These are phyloP conservation scores for Pichia sp. DNA, from an alignment of 1,139 yeast species.

Conservation along the genomic window DNA sequence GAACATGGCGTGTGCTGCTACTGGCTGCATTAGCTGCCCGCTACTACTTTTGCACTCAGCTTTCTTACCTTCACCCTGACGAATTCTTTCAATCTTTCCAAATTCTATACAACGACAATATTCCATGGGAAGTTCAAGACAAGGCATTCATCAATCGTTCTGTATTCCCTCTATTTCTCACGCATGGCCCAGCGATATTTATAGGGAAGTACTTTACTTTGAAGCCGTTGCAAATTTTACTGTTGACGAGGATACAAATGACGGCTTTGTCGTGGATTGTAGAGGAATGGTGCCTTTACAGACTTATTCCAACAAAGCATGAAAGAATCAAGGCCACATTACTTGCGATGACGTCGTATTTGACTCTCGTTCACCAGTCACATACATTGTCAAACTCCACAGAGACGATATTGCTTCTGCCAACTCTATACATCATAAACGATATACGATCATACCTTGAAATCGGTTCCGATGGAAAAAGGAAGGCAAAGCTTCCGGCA, in stretches of 20 bases:
- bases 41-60: constrained; percentile 52
- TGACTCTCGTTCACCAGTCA: constrained; percentile 73
- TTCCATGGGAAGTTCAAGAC: constrained; percentile 80
- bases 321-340: constrained; percentile 60
- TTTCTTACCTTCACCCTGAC: constrained; percentile 94
- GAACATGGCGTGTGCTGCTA: constrained; percentile 32
- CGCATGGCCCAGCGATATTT: constrained; percentile 62
- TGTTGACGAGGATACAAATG: constrained; percentile 50
- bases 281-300: constrained; percentile 44
- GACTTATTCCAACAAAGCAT: constrained; percentile 48
- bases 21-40: constrained; percentile 30
- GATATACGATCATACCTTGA: constrained; percentile 32
- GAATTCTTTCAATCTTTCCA: constrained; percentile 92
- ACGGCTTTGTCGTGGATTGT: constrained; percentile 52
- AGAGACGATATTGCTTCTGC: constrained; percentile 64
- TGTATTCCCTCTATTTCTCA: constrained; percentile 55
- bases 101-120: constrained; percentile 49
- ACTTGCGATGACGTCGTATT: constrained; percentile 68
- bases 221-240: constrained; percentile 45
- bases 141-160: constrained; percentile 61
- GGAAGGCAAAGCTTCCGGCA: constrained; percentile 7
- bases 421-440: constrained; percentile 46
- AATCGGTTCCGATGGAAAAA: constrained; percentile 2
- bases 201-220: constrained; percentile 27
- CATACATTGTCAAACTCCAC: constrained; percentile 86